Evolutionary conservation across 495 filamentous ascomycete species (phyloP), one percentile per base, ranked within the genome.

Genomic region (Podospora sp.): DNA sequence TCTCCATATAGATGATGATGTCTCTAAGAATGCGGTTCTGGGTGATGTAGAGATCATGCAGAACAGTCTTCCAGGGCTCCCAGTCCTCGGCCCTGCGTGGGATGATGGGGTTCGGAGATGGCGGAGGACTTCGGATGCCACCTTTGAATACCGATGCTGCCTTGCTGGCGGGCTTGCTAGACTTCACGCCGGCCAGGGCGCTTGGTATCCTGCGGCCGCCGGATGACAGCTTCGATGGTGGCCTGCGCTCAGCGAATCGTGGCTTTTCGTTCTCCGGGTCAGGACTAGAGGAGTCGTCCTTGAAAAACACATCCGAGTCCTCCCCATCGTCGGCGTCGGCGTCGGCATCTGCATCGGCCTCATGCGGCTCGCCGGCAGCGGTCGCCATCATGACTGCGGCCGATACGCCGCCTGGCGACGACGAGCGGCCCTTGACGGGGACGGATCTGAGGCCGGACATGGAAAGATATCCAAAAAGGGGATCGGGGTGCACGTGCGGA

Each of bases 31-130:
- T 73, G 35, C 69, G 66, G 57, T 76, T 76, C 29, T 77, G 69
- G 4, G 69, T 73, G 52, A 77, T 75, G 66, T 77, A 77, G n/a
- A 77, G 69, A 8, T 76, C 69, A 55, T 69, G 52, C 14, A 77
- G 70, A 14, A 75, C 27, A 9, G 2, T 24, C 53, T 77, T 77
- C 67, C 68, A 76, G 0, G 75, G 72, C 18, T 77, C 75, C 75
- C 75, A 77, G 29, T 77, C 72, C 33, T 75, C 69, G 14, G 65
- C 55, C 8, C 58, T 63, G 16, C 72, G 70, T 7, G 75, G 75
- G 2, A 77, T 57, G 5, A 73, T 27, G n/a, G 58, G 58, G 16
- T 63, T 55, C 0, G 49, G 49, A 1, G 68, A 65, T 9, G 64
- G 18, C 20, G 60, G 69, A 3, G 68, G 62, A 5, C 36, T 65